These are phyloP conservation scores for Apiospora phragmitis DNA, from an alignment of 2,329 filamentous ascomycete genomes.

Conservation along the genomic window DNA sequence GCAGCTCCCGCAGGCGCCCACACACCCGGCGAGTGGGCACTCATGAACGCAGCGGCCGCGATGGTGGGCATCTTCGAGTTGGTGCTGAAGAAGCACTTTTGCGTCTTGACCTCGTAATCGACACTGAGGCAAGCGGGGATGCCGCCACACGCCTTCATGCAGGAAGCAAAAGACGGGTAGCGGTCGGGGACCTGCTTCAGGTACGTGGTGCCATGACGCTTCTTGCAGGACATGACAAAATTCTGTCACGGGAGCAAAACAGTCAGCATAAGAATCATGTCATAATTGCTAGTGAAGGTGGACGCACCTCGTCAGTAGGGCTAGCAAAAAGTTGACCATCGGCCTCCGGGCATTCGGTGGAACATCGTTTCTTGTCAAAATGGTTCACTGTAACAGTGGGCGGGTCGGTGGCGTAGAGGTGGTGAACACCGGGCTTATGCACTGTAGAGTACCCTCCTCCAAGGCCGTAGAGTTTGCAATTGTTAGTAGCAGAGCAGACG, in stretches of 20 bases:
- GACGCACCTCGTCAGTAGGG: constrained; percentile 11
- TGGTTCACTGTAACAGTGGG: not conserved
- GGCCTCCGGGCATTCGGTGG: constrained; percentile 18
- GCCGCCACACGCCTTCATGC: constrained; percentile 15
- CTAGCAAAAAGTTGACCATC: constrained; percentile 17
- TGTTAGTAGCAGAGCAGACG: too few relatives aligned
- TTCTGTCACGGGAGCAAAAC: not conserved
- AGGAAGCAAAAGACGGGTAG: constrained; percentile 12
- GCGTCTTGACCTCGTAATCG: constrained; percentile 19
- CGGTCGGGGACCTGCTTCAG: constrained; percentile 15
- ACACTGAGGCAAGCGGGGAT: constrained; percentile 20
- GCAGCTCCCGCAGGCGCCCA: constrained; percentile 17
- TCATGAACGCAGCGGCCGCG: constrained; percentile 18
- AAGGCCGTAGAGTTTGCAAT: constrained; percentile 22
- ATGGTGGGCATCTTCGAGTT: constrained; percentile 17
- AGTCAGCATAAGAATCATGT: too few relatives aligned
- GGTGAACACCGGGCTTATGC: not conserved
- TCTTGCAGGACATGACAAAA: constrained; percentile 19
- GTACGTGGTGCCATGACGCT: constrained; percentile 18
- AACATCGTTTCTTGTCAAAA: constrained; percentile 17
- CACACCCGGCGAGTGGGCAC: constrained; percentile 20
- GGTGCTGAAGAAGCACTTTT: constrained; percentile 17
- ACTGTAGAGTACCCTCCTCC: constrained; percentile 15
- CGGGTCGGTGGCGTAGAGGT: not conserved
- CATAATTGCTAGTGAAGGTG: not conserved